Evolutionary conservation across 352 stramenopile genomes (phyloP).

Genomic region (Phytophthora idaei): DNA sequence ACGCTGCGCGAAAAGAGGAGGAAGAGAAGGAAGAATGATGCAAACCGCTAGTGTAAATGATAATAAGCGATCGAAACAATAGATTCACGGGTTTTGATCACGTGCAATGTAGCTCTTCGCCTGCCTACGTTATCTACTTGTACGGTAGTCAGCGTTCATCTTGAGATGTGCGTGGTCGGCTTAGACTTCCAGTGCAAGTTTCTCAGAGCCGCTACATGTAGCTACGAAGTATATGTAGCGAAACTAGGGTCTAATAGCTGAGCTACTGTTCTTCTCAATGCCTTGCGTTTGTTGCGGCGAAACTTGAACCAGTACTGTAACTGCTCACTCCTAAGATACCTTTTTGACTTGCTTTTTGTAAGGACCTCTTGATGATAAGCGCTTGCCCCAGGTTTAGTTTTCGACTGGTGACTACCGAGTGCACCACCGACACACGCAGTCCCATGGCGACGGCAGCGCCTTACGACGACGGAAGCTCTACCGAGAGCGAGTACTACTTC

Average conservation of each 20-base stretch:
- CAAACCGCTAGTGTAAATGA: not conserved
- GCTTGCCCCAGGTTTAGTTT: not conserved
- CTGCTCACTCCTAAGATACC: not conserved
- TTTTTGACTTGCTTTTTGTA: slow-evolving; percentile 5
- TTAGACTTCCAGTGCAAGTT: no score
- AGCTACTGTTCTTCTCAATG: no score
- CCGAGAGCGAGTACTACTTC: slow-evolving; percentile 40
- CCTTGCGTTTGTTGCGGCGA: no score
- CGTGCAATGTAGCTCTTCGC: no score
- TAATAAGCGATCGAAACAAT: not conserved
- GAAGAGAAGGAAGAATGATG: not conserved
- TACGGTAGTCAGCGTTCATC: no score
- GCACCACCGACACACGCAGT: not conserved
- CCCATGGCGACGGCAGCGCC: slow-evolving; percentile 2
- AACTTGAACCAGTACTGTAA: not conserved
- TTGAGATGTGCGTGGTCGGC: no score
- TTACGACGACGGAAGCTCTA: slow-evolving; percentile 42
- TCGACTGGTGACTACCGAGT: not conserved
- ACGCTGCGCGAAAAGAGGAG: slow-evolving; percentile 4
- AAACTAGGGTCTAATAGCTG: no score
- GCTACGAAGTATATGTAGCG: no score
- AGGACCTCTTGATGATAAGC: not conserved
- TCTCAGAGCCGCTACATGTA: no score
- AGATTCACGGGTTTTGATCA: slow-evolving; percentile 1
- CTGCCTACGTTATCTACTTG: no score